Evolutionary conservation across 306 rosid species (phyloP).

Genomic region (Malus domestica): DNA sequence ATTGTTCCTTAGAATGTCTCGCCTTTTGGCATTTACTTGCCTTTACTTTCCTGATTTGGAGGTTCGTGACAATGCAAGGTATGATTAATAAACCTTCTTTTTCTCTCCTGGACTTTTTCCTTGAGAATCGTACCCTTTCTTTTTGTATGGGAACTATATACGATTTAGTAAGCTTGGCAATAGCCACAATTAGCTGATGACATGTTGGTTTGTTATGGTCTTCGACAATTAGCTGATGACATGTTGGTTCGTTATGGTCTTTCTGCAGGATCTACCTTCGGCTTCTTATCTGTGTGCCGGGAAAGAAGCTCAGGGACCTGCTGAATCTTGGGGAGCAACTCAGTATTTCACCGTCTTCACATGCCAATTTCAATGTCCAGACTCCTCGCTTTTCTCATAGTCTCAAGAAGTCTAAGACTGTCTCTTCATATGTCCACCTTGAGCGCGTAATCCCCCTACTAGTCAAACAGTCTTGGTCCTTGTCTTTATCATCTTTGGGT

Average conservation of each 20-base stretch:
- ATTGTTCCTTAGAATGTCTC: constrained; percentile 80
- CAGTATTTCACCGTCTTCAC: constrained; percentile 65
- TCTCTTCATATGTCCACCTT: constrained; percentile 70
- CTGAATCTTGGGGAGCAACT: constrained; percentile 62
- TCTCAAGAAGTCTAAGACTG: constrained; percentile 51
- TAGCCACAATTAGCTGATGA: background rate
- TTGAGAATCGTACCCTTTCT: background rate
- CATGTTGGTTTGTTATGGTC: background rate
- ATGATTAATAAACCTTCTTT: constrained; percentile 3
- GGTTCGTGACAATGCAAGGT: constrained; percentile 96
- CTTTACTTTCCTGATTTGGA: constrained; percentile 91
- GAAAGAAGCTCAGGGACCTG: constrained; percentile 81
- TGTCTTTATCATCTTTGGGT: constrained; percentile 66
- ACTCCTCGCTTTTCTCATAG: constrained; percentile 60
- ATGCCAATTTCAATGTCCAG: constrained; percentile 57
- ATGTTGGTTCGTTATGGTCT: constrained; percentile 2
- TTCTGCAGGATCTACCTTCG: constrained; percentile 84
- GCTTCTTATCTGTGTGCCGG: constrained; percentile 78
- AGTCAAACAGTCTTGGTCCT: constrained; percentile 86
- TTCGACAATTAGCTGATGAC: background rate
- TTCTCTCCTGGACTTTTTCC: background rate
- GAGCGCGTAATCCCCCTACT: constrained; percentile 62
- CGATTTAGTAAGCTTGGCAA: background rate
- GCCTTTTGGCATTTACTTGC: constrained; percentile 69
- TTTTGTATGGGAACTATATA: background rate